Percentiles rank a stretch among this genome's conserved stretches.
Evolutionary conservation across 2,329 filamentous ascomycete genomes (phyloP).

Genomic region (Aspergillus sp.): DNA sequence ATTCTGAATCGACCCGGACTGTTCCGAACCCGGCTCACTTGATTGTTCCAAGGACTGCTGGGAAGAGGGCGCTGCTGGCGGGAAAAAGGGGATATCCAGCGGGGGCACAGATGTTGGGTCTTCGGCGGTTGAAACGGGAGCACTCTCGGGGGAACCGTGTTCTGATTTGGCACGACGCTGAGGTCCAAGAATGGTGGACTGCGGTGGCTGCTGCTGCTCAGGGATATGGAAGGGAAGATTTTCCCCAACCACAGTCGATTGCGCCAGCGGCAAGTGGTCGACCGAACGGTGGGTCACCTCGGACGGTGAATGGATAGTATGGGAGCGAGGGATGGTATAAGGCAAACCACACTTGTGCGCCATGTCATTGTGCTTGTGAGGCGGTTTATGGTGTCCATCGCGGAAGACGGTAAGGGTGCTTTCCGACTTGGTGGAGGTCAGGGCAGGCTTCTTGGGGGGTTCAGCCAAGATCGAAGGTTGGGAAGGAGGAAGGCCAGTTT

Average conservation of each 20-base stretch:
- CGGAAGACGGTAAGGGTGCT: slow-evolving; percentile 53
- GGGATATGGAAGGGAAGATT: slow-evolving; percentile 8
- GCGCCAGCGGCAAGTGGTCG: slow-evolving; percentile 43
- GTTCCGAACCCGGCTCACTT: slow-evolving; percentile 12
- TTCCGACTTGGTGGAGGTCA: slow-evolving; percentile 52
- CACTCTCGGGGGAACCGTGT: slow-evolving; percentile 39
- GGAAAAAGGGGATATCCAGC: slow-evolving; percentile 26
- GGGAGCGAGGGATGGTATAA: slow-evolving; percentile 52
- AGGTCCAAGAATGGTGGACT: slow-evolving; percentile 23
- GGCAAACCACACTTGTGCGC: slow-evolving; percentile 55
- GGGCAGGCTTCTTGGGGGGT: slow-evolving; percentile 45
- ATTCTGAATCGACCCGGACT: slow-evolving; percentile 14
- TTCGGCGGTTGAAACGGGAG: slow-evolving; percentile 19
- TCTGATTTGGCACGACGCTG: slow-evolving; percentile 37
- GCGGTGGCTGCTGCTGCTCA: slow-evolving; percentile 10
- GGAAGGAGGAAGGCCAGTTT: slow-evolving; percentile 37
- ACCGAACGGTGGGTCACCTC: slow-evolving; percentile 44
- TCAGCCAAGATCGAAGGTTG: slow-evolving; percentile 37
- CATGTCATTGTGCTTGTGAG: slow-evolving; percentile 56
- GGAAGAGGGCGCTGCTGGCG: slow-evolving; percentile 13
- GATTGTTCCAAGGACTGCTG: slow-evolving; percentile 18
- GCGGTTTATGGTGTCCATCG: slow-evolving; percentile 58
- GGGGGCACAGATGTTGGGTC: slow-evolving; percentile 17
- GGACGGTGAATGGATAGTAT: slow-evolving; percentile 41
- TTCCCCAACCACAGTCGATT: slow-evolving; percentile 25